Evolutionary conservation across 163 green algal genomes (phyloP), one percentile per base, ranked within the genome.

Genomic region (Coccomyxa subellipsoidea): DNA sequence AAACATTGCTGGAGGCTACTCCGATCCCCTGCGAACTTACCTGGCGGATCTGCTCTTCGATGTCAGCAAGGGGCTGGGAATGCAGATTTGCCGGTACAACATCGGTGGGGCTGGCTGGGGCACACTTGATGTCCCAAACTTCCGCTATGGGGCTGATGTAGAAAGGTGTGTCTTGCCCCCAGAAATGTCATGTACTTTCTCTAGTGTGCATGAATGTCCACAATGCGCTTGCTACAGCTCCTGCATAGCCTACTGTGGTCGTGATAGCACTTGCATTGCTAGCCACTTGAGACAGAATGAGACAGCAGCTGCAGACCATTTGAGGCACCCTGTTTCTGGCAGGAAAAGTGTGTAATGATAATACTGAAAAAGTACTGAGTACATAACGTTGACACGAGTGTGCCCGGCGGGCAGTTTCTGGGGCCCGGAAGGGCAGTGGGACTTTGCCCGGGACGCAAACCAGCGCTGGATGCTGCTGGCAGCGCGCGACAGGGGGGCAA

Each of bases 21-120:
- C 39, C 4, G 71, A 84, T 29, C 69, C 80, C 29, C 71, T 80
- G 38, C 37, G 80, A 7, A 35, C 37, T 2, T 53, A 84, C 4
- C 47, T 84, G 9, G 72, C 36, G 12, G 78, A 87, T 69, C 78
- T 75, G 32, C 47, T 85, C 7, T 89, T 89, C 38, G 72, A 87
- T 73, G 35, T 25, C 5, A 54, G 79, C 9, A 77, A 59, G 54
- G 85, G 85, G 5, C 76, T 89, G 69, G 82, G 82, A 21, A 35
- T 89, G 29, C 82, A 89, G 79, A 83, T 89, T 12, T 78, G 69
- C 38, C 78, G 85, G 35, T 89, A 89, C 85, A 87, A 89, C 69
- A 87, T 89, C 53, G 80, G 80, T 18, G 85, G 82, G 9, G 54
- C 25, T 37, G 80, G 80, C 31, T 84, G 72, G 76, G 32, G 39